Evolutionary conservation across 2,329 filamentous ascomycete species (phyloP).

Genomic region (Aspergillus pseudoviridinutans): DNA sequence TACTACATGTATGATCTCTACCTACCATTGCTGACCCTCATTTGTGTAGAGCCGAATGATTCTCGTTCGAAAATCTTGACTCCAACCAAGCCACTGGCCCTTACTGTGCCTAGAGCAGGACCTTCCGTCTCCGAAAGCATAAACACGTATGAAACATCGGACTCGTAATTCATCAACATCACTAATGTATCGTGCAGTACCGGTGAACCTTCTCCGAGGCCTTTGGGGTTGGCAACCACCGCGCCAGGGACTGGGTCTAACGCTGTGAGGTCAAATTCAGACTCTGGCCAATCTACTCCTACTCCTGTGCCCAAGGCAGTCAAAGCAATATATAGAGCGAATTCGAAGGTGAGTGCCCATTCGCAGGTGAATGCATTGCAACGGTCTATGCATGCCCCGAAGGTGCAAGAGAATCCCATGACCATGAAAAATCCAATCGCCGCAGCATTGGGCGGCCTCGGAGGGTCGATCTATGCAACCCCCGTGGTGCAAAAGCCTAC

Average conservation of each 20-base stretch:
- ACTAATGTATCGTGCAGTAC: neutral
- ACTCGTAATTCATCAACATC: neutral
- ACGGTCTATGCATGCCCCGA: slow-evolving; percentile 12
- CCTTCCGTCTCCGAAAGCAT: neutral
- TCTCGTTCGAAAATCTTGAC: neutral
- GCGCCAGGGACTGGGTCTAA: neutral
- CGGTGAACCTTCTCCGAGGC: neutral
- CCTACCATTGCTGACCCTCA: neutral
- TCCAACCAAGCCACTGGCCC: neutral
- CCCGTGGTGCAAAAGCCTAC: neutral
- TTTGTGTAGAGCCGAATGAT: neutral
- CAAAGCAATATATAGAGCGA: neutral
- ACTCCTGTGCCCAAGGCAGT: neutral
- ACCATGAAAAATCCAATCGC: neutral
- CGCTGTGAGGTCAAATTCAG: neutral
- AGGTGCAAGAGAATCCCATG: neutral
- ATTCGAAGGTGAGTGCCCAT: neutral
- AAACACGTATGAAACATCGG: neutral
- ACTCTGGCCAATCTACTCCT: neutral
- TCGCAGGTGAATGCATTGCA: neutral
- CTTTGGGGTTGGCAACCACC: neutral
- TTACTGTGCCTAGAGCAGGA: neutral
- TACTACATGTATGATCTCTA: neutral
- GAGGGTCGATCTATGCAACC: slow-evolving; percentile 9
- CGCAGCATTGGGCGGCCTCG: slow-evolving; percentile 1